These are phyloP conservation scores for Gastroboletus turbinatus DNA, from an alignment of 1,284 basidiomycete genomes.

Conservation along the genomic window DNA sequence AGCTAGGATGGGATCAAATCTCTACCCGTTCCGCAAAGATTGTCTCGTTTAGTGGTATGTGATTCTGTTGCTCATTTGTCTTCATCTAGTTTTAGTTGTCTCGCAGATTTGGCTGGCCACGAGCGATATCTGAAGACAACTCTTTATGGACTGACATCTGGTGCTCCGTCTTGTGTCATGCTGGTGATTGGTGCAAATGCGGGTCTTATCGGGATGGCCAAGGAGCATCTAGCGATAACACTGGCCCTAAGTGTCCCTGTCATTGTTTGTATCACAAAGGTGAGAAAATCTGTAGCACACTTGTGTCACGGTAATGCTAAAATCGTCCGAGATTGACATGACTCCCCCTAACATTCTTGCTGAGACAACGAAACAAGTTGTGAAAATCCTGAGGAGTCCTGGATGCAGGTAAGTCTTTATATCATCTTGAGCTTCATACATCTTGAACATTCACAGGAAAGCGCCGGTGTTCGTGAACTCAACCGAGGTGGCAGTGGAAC, in stretches of 20 bases:
- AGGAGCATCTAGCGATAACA: slow-evolving; percentile 94
- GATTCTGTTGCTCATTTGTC: not conserved
- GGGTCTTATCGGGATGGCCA: slow-evolving; percentile 95
- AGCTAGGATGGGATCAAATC: slow-evolving; percentile 96
- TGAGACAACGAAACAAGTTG: slow-evolving; percentile 90
- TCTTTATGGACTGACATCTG: slow-evolving; percentile 91
- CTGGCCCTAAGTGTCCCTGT: slow-evolving; percentile 93
- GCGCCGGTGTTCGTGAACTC: slow-evolving; percentile 77
- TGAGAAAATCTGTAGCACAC: slow-evolving; percentile 29
- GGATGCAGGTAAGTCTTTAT: slow-evolving; percentile 72
- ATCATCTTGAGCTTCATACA: not conserved
- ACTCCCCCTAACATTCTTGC: slow-evolving; percentile 89
- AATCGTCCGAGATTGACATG: slow-evolving; percentile 80
- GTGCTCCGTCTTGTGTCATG: slow-evolving; percentile 93
- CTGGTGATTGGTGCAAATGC: slow-evolving; percentile 97
- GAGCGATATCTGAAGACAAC: slow-evolving; percentile 93
- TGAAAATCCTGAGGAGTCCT: slow-evolving; percentile 90
- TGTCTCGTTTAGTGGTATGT: slow-evolving; percentile 84
- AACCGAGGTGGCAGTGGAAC: slow-evolving; percentile 74
- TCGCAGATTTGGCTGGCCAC: slow-evolving; percentile 83
- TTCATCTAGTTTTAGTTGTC: not conserved
- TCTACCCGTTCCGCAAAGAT: slow-evolving; percentile 89
- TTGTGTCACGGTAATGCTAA: slow-evolving; percentile 7
- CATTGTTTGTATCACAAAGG: slow-evolving; percentile 93
- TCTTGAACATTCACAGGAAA: slow-evolving; percentile 48